Conservation (phyloP, 805 yeast species). For the Maudiozyma pseudohumilis region DNA sequence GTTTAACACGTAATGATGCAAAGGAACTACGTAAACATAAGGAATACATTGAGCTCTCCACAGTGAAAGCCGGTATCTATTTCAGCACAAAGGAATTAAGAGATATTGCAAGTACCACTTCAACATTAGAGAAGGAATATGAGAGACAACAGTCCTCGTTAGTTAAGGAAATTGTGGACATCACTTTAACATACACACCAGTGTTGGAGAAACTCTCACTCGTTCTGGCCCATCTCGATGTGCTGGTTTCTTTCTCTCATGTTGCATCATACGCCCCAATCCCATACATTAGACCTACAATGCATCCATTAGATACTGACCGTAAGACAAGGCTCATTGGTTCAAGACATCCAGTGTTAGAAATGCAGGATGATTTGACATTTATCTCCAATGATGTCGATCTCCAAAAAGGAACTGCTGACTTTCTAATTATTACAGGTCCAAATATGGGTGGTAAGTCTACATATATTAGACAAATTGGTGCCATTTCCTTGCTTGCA, state of each 20-base stretch:
- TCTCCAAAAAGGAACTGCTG: slow-evolving; percentile 45
- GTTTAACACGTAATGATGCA: slow-evolving; percentile 87
- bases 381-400: slow-evolving; percentile 88
- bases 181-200: slow-evolving; percentile 72
- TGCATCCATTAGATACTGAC: slow-evolving; percentile 42
- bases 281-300: slow-evolving; percentile 66
- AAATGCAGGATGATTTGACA: slow-evolving; percentile 80
- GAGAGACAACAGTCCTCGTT: slow-evolving; percentile 65
- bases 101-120: slow-evolving; percentile 48
- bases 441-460: slow-evolving; percentile 98
- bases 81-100: slow-evolving; percentile 68
- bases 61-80: slow-evolving; percentile 91
- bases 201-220: slow-evolving; percentile 61
- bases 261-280: slow-evolving; percentile 73
- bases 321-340: slow-evolving; percentile 49
- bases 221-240: slow-evolving; percentile 68
- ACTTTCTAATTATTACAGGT: slow-evolving; percentile 82
- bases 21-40: slow-evolving; percentile 51
- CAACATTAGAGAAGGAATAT: slow-evolving; percentile 54
- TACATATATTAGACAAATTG: slow-evolving; percentile 82
- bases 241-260: slow-evolving; percentile 76
- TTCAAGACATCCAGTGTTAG: slow-evolving; percentile 94
- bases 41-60: slow-evolving; percentile 68
- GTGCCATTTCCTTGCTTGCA: slow-evolving; percentile 76
- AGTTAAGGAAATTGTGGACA: slow-evolving; percentile 72